phyloP scores from a whole-genome alignment of 108 stramenopile species.

The Fragilariopsis cylindrus region DNA sequence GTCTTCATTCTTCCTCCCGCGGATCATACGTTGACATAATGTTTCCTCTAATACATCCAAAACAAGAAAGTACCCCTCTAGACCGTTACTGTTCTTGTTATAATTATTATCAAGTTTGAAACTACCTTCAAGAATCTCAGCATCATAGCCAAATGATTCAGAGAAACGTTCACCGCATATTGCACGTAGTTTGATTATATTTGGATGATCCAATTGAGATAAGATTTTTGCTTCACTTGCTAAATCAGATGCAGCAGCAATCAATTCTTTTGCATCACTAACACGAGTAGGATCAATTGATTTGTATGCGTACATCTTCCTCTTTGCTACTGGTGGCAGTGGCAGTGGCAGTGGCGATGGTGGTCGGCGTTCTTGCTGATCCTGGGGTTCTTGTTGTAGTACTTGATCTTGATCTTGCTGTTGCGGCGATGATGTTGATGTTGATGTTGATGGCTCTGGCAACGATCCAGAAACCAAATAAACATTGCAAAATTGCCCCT shows the following conservation, averaged over 20 bases:
- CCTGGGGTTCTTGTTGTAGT: too few relatives aligned
- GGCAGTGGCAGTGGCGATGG: too few relatives aligned
- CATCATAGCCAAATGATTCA: constrained; percentile 22
- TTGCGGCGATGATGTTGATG: neutral
- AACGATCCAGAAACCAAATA: constrained; percentile 8
- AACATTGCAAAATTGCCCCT: constrained; percentile 6
- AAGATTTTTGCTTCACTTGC: constrained; percentile 34
- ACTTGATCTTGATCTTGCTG: neutral
- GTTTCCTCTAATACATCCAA: constrained; percentile 58
- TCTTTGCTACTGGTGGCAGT: neutral
- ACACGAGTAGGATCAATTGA: constrained; percentile 6
- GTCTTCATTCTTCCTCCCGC: too few relatives aligned
- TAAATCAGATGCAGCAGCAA: constrained; percentile 27
- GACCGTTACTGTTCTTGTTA: too few relatives aligned
- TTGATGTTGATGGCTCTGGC: neutral
- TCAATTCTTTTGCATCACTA: constrained; percentile 7
- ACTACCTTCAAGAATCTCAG: neutral
- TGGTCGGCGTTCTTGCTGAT: too few relatives aligned
- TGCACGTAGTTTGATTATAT: constrained; percentile 33
- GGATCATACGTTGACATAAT: constrained; percentile 37
- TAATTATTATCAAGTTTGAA: too few relatives aligned
- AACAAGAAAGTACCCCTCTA: constrained; percentile 58
- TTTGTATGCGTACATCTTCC: constrained; percentile 12
- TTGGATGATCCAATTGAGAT: constrained; percentile 22
- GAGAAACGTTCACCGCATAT: constrained; percentile 9